Conservation (phyloP, 352 stramenopile genomes). For the Globisporangium cylindrosporum region DNA sequence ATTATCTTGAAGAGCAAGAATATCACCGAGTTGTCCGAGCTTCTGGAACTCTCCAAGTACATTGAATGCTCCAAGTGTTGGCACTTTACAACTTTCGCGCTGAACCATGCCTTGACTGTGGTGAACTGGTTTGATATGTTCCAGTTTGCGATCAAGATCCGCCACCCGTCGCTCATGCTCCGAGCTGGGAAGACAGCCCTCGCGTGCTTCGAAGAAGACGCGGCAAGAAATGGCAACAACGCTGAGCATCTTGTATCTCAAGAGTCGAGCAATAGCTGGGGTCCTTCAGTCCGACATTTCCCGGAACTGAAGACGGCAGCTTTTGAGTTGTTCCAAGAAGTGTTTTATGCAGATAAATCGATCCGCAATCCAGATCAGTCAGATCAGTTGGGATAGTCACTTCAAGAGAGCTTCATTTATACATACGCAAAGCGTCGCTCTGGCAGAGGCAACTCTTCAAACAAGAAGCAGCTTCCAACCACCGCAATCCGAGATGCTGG, state of each 20-base stretch:
- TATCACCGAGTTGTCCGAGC: background rate
- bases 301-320: conserved; percentile 9
- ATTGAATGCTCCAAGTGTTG: conserved; percentile 15
- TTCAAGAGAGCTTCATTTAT: background rate
- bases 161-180: conserved; percentile 15
- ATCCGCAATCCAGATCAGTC: background rate
- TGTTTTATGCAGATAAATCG: conserved; percentile 6
- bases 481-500: conserved; percentile 26
- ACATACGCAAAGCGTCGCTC: conserved; percentile 1
- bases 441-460: background rate
- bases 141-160: conserved; percentile 2
- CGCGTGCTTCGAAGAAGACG: conserved; percentile 1
- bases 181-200: conserved; percentile 10
- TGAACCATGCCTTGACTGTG: background rate
- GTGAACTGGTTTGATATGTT: conserved; percentile 10
- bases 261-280: background rate
- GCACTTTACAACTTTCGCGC: conserved; percentile 17
- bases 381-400: background rate
- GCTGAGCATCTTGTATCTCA: too few species aligned
- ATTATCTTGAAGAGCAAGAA: background rate
- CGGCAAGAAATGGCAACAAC: background rate
- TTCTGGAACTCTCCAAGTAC: conserved; percentile 15
- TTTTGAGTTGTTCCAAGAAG: conserved; percentile 6
- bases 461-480: background rate
- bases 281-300: background rate